These are phyloP conservation scores for Macaranga tanarius DNA, from an alignment of 441 rosid species.

Conservation along the genomic window DNA sequence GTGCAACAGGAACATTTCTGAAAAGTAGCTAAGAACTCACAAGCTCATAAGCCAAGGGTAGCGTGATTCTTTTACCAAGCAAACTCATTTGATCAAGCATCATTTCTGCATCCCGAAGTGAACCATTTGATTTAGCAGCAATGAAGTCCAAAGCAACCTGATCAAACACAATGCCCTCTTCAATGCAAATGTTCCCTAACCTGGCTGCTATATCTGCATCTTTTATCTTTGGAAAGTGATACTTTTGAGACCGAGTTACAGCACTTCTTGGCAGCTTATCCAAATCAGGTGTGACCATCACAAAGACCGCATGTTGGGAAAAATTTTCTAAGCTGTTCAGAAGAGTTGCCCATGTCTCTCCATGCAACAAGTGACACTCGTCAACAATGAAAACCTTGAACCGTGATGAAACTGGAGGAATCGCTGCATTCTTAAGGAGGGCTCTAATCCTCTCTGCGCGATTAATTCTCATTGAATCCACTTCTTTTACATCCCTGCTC, in stretches of 20 bases:
- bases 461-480: slow-evolving; percentile 68
- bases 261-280: slow-evolving; percentile 75
- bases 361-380: slow-evolving; percentile 74
- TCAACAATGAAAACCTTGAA: slow-evolving; percentile 74
- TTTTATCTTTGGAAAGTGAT: slow-evolving; percentile 70
- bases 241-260: slow-evolving; percentile 69
- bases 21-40: slow-evolving; percentile 46
- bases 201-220: slow-evolving; percentile 56
- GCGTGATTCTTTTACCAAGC: slow-evolving; percentile 73
- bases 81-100: slow-evolving; percentile 91
- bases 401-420: slow-evolving; percentile 65
- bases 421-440: slow-evolving; percentile 55
- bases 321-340: slow-evolving; percentile 60
- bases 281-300: slow-evolving; percentile 70
- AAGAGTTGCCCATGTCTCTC: slow-evolving; percentile 70
- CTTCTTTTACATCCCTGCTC: slow-evolving; percentile 65
- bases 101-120: slow-evolving; percentile 87
- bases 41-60: slow-evolving; percentile 71
- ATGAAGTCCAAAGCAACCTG: slow-evolving; percentile 71
- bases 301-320: slow-evolving; percentile 60
- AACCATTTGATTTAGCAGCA: slow-evolving; percentile 86
- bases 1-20: neutral
- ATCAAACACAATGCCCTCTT: slow-evolving; percentile 74
- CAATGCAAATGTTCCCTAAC: slow-evolving; percentile 61
- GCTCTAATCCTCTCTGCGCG: slow-evolving; percentile 51